Evolutionary conservation across 1,284 basidiomycete species (phyloP), one percentile per base, ranked within the genome.

Genomic region (Dichomitus squalens): DNA sequence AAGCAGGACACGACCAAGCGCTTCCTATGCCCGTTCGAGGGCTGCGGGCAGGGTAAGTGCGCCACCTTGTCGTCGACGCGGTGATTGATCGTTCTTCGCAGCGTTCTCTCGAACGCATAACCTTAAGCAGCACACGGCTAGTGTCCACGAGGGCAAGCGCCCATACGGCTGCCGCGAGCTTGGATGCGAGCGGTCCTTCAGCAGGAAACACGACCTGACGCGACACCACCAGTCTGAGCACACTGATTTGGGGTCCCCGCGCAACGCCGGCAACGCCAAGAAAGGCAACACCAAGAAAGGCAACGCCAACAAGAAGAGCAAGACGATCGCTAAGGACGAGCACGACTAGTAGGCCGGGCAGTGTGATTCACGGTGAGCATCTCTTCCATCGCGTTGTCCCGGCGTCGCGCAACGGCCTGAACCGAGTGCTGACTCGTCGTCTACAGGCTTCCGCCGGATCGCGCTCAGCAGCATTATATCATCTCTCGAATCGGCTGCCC

Each of bases 71-170:
- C 18, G 3, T 31, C 7, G 9, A 8, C 25, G 16, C 12, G 3
- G 2, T 21, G 16, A 29, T 9, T 27, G 46, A 7, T 18, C 18
- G 14, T 25, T 14, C 18, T 11, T 36, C 2, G 3, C 31, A 57
- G 56, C 6, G n/a, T 57, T 57, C 46, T 50, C 58, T 1, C 58
- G 61, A 2, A 54, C 36, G 12, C 48, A 63, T 40, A 63, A 63
- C 46, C 49, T 56, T 2, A 52, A 52, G 14, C 56, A 56, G 6
- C 61, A 63, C 52, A 12, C 47, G 49, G 35, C 33, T 1, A 36
- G 51, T 29, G 56, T 60, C 25, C 61, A 63, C 54, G 5, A 34
- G 4, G 20, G 31, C 3, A 8, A 33, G 47, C 61, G 61, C 16
- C 11, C 14, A 3, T 34, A 41, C 40, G 40, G 16, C 7, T 63